Evolutionary conservation across 345 rosid species (phyloP).

Genomic region (Schrenkiella parvula): DNA sequence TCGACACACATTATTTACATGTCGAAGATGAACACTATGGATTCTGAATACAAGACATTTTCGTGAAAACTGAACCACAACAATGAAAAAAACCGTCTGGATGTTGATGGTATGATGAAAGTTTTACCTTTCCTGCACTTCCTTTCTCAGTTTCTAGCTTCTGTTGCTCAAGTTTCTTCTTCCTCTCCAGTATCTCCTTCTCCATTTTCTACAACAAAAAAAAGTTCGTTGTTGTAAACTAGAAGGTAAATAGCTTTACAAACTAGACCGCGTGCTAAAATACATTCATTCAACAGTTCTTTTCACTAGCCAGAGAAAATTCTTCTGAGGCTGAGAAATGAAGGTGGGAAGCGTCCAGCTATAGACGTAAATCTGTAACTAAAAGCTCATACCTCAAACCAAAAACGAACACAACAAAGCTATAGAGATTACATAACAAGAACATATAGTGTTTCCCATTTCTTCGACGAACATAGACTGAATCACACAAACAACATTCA

Average conservation of each 20-base stretch:
- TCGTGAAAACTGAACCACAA: neutral
- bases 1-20: neutral
- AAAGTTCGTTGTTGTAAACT: neutral
- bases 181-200: conserved; percentile 66
- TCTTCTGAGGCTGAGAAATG: neutral
- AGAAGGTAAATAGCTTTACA: neutral
- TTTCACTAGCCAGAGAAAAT: neutral
- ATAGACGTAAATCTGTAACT: neutral
- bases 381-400: neutral
- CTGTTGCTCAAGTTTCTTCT: conserved; percentile 59
- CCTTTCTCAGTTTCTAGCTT: conserved; percentile 52
- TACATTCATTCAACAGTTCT: neutral
- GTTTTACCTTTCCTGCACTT: conserved; percentile 52
- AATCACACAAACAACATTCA: neutral
- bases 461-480: neutral
- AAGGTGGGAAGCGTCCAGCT: neutral
- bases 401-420: neutral
- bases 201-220: conserved; percentile 65
- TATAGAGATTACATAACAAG: neutral
- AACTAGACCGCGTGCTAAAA: neutral
- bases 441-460: neutral
- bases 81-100: neutral
- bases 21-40: neutral
- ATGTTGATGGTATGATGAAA: neutral
- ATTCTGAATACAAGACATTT: neutral